These are phyloP conservation scores for Pezicula carpinea DNA, from an alignment of 2,329 filamentous ascomycete genomes.

Conservation along the genomic window DNA sequence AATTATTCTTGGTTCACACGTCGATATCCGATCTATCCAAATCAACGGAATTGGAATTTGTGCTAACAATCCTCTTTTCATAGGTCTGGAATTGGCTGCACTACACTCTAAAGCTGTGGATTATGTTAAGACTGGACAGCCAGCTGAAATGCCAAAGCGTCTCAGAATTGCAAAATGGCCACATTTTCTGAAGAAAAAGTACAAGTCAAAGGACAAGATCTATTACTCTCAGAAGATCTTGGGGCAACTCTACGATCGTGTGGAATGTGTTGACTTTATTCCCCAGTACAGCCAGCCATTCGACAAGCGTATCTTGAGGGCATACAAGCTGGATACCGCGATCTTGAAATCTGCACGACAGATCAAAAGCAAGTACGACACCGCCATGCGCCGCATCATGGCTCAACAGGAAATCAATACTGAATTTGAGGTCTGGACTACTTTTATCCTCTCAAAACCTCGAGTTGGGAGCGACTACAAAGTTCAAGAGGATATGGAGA, in stretches of 20 bases:
- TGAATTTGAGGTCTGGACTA: slow-evolving; percentile 89
- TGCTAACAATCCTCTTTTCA: slow-evolving; percentile 9
- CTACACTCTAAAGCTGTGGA: slow-evolving; percentile 92
- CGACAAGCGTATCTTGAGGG: slow-evolving; percentile 66
- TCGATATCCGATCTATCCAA: no score
- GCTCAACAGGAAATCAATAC: slow-evolving; percentile 77
- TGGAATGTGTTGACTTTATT: slow-evolving; percentile 61
- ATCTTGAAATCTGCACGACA: slow-evolving; percentile 54
- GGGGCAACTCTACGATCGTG: slow-evolving; percentile 77
- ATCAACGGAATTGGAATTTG: no score
- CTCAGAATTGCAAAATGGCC: slow-evolving; percentile 66
- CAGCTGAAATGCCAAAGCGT: slow-evolving; percentile 59
- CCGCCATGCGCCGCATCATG: slow-evolving; percentile 72
- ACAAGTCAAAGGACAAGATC: slow-evolving; percentile 36
- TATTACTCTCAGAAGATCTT: slow-evolving; percentile 71
- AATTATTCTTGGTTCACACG: no score
- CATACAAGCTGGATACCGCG: slow-evolving; percentile 50
- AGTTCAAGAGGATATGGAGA: slow-evolving; percentile 75
- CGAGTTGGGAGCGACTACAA: slow-evolving; percentile 76
- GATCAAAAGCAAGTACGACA: slow-evolving; percentile 76
- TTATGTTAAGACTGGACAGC: slow-evolving; percentile 83
- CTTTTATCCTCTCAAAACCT: slow-evolving; percentile 75
- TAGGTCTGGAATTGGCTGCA: slow-evolving; percentile 64
- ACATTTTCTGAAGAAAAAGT: slow-evolving; percentile 79
- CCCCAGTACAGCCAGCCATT: slow-evolving; percentile 71